phyloP scores from a whole-genome alignment of 2,329 filamentous ascomycete species.

The Aspergillus sp. region DNA sequence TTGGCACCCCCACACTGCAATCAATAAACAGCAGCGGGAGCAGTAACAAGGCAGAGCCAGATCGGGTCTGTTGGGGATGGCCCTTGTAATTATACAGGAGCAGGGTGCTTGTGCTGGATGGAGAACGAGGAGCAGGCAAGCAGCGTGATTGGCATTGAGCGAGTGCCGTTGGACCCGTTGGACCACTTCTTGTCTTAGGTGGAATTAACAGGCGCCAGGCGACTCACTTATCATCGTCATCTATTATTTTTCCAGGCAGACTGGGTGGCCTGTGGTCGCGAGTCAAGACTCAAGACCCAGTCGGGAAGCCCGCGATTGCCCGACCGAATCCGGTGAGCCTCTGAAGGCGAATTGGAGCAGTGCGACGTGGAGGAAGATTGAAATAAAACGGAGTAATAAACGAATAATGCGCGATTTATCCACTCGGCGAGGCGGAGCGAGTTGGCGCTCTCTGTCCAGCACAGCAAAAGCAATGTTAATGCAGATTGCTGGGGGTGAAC shows the following conservation, averaged over 20 bases:
- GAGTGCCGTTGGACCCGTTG: slow-evolving; percentile 4
- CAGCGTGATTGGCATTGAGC: slow-evolving; percentile 1
- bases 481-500: not conserved
- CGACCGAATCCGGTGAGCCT: slow-evolving; percentile 18
- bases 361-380: slow-evolving; percentile 12
- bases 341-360: not conserved
- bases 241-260: not conserved
- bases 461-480: not conserved
- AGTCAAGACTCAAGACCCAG: not conserved
- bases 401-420: not conserved
- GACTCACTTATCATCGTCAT: slow-evolving; percentile 8
- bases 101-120: not conserved
- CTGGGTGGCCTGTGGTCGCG: too few relatives aligned
- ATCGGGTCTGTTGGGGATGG: slow-evolving; percentile 1
- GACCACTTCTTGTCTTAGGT: not conserved
- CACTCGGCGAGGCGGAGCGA: not conserved
- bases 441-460: not conserved
- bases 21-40: not conserved
- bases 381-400: not conserved
- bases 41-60: not conserved
- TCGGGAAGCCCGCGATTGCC: slow-evolving; percentile 15
- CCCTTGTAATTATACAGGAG: slow-evolving; percentile 1
- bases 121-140: not conserved
- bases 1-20: slow-evolving; percentile 1
- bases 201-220: not conserved